Evolutionary conservation across 495 filamentous ascomycete genomes (phyloP).

Genomic region (Aspergillus nanangensis): DNA sequence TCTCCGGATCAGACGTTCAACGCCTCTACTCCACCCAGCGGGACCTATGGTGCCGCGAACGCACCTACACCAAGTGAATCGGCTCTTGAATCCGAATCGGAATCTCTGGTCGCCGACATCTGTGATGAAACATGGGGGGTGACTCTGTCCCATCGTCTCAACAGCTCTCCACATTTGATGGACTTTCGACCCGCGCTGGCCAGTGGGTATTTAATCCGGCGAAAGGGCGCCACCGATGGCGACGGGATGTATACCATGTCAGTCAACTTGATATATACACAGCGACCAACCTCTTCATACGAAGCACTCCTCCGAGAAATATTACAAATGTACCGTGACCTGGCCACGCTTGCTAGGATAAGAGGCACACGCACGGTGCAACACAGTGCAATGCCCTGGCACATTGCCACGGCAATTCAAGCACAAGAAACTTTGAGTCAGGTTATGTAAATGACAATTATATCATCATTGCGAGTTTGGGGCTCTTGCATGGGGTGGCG

Average conservation of each 20-base stretch:
- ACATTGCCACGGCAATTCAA: constrained; percentile 75
- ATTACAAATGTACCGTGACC: constrained; percentile 67
- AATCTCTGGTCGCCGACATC: constrained; percentile 70
- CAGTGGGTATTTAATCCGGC: constrained; percentile 74
- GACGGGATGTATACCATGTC: constrained; percentile 61
- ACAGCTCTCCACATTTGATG: constrained; percentile 57
- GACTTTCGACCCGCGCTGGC: constrained; percentile 62
- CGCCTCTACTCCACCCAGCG: constrained; percentile 30
- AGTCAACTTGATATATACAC: constrained; percentile 61
- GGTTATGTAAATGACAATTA: constrained; percentile 33
- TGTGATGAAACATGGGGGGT: constrained; percentile 81
- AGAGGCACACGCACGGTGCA: constrained; percentile 61
- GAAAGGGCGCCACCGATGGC: constrained; percentile 55
- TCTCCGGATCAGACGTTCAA: constrained; percentile 39
- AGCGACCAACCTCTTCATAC: constrained; percentile 37
- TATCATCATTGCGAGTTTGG: no score
- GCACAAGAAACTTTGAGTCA: constrained; percentile 47
- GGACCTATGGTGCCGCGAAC: constrained; percentile 25
- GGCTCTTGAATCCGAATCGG: constrained; percentile 57
- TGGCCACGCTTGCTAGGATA: constrained; percentile 67
- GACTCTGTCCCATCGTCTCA: constrained; percentile 65
- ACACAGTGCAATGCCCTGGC: constrained; percentile 71
- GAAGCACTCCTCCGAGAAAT: constrained; percentile 67
- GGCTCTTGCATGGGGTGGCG: no score
- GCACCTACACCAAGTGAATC: constrained; percentile 56